These are phyloP conservation scores for Cercospora zeae-maydis DNA, from an alignment of 2,329 filamentous ascomycete genomes.

Conservation along the genomic window DNA sequence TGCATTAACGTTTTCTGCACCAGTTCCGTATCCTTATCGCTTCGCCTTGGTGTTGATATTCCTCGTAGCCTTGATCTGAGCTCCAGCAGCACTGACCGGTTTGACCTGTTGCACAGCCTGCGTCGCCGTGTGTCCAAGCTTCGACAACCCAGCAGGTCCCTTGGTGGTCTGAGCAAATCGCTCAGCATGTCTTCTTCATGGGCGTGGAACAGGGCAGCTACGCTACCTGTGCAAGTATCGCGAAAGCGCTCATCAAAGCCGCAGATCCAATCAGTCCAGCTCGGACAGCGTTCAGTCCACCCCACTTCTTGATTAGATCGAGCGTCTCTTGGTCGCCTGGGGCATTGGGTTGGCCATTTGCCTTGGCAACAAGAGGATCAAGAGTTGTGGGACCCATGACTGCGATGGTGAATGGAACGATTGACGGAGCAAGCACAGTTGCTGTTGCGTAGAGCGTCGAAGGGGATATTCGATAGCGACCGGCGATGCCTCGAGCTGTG, in stretches of 20 bases:
- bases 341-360: slow-evolving; percentile 12
- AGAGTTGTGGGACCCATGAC: slow-evolving; percentile 24
- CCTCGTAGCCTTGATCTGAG: slow-evolving; percentile 1
- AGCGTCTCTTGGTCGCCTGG: slow-evolving; percentile 25
- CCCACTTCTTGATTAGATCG: slow-evolving; percentile 28
- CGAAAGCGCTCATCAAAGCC: slow-evolving; percentile 21
- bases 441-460: slow-evolving; percentile 26
- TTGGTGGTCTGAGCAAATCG: background rate
- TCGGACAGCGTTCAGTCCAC: slow-evolving; percentile 24
- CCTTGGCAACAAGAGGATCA: slow-evolving; percentile 22
- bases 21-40: background rate
- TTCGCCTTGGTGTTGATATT: slow-evolving; percentile 2
- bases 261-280: slow-evolving; percentile 19
- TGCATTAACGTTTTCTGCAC: background rate
- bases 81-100: slow-evolving; percentile 3
- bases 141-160: background rate
- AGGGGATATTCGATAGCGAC: slow-evolving; percentile 16
- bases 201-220: background rate
- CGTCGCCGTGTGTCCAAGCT: background rate
- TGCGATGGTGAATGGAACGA: slow-evolving; percentile 30
- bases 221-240: slow-evolving; percentile 17
- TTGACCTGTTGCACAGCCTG: background rate
- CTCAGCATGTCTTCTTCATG: background rate
- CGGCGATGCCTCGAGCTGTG: slow-evolving; percentile 12
- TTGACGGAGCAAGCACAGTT: slow-evolving; percentile 22